Evolutionary conservation across 179 eudicot genomes (phyloP).

Genomic region (Spergularia azorica): DNA sequence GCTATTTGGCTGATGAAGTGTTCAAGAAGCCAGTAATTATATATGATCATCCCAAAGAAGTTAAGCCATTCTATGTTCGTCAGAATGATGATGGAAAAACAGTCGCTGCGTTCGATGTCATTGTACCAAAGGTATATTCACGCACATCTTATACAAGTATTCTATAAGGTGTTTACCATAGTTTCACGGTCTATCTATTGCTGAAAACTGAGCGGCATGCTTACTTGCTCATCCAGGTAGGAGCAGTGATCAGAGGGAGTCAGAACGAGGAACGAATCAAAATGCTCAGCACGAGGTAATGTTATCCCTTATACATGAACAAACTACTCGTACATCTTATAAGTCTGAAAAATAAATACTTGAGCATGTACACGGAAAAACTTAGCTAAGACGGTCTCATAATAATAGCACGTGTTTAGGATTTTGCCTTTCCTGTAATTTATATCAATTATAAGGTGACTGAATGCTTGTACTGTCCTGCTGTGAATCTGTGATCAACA

Average conservation of each 20-base stretch:
- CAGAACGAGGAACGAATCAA: slow-evolving; percentile 81
- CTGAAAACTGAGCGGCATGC: background rate
- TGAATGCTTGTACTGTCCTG: background rate
- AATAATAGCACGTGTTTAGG: no score
- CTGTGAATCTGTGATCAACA: slow-evolving; percentile 26
- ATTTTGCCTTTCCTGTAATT: no score
- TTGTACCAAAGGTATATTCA: slow-evolving; percentile 75
- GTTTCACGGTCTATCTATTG: background rate
- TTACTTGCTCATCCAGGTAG: slow-evolving; percentile 48
- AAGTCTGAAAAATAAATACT: no score
- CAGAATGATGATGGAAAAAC: slow-evolving; percentile 76
- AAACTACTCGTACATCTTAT: no score
- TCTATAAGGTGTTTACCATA: background rate
- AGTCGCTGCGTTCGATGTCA: slow-evolving; percentile 77
- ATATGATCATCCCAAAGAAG: slow-evolving; percentile 72
- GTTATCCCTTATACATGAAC: background rate
- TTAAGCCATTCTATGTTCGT: slow-evolving; percentile 82
- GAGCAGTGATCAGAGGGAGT: slow-evolving; percentile 74
- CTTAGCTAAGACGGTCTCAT: background rate
- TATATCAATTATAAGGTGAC: no score
- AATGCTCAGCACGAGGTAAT: slow-evolving; percentile 31
- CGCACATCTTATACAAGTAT: background rate
- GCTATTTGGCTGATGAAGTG: slow-evolving; percentile 77
- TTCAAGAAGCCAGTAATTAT: slow-evolving; percentile 66
- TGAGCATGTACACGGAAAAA: no score